Evolutionary conservation across 129 eudicot species (phyloP).

Genomic region (Solidago caesia): DNA sequence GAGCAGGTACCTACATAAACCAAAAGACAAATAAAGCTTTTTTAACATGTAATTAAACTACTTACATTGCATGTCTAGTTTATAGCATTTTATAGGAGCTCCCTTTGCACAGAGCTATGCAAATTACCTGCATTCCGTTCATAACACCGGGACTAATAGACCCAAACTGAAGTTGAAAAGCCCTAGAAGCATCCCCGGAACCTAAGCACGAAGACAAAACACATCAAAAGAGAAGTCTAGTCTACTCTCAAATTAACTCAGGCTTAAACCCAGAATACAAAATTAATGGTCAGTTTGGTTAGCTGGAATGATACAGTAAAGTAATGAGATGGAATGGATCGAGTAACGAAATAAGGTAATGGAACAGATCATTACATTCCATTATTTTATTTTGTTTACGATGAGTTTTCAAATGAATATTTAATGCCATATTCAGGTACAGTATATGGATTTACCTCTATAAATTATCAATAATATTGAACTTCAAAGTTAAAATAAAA

Average conservation of each 20-base stretch:
- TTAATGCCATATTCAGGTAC: background rate
- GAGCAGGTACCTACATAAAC: slow-evolving; percentile 72
- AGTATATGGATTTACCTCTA: background rate
- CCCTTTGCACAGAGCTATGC: slow-evolving; percentile 6
- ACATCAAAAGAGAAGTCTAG: slow-evolving; percentile 4
- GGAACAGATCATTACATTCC: background rate
- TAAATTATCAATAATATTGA: too few species aligned
- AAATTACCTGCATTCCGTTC: slow-evolving; percentile 77
- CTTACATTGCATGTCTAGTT: background rate
- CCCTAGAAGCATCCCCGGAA: slow-evolving; percentile 58
- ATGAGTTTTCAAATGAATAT: background rate
- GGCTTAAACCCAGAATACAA: background rate
- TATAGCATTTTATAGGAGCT: slow-evolving; percentile 14
- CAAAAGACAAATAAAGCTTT: background rate
- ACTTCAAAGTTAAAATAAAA: too few species aligned
- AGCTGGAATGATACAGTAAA: background rate
- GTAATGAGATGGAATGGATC: too few species aligned
- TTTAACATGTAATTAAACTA: background rate
- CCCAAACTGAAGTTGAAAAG: slow-evolving; percentile 83
- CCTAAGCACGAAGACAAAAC: slow-evolving; percentile 27
- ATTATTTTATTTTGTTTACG: background rate
- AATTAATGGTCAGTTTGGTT: background rate
- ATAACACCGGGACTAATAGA: slow-evolving; percentile 70
- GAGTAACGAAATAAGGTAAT: too few species aligned
- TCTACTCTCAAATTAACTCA: background rate